Evolutionary conservation across 345 rosid genomes (phyloP).

Genomic region (Citrus maxima): DNA sequence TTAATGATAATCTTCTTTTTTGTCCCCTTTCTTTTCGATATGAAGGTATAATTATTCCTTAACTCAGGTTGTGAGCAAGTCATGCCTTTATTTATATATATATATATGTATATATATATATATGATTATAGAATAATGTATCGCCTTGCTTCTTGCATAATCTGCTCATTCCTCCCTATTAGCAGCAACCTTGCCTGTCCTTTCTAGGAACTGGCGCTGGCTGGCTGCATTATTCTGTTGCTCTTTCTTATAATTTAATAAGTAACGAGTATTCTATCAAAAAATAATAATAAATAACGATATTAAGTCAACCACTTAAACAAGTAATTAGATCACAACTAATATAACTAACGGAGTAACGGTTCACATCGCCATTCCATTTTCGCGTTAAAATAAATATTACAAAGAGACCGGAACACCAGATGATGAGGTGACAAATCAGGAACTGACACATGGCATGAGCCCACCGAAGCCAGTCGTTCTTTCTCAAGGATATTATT

Average conservation of each 20-base stretch:
- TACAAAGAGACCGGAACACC: not conserved
- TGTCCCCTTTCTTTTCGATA: too few relatives aligned
- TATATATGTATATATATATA: too few relatives aligned
- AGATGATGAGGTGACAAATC: not conserved
- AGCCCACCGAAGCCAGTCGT: not conserved
- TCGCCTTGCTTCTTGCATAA: not conserved
- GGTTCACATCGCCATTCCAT: not conserved
- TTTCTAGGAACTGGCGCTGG: not conserved
- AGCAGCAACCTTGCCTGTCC: not conserved
- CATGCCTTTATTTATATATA: not conserved
- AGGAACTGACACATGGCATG: not conserved
- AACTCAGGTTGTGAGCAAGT: not conserved
- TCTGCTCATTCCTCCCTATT: not conserved
- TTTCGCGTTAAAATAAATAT: too few relatives aligned
- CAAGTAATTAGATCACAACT: not conserved
- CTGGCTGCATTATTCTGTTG: not conserved
- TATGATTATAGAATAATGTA: slow-evolving; percentile 7
- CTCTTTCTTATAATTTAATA: too few relatives aligned
- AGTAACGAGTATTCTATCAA: too few relatives aligned
- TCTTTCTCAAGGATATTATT: not conserved
- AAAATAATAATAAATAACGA: not conserved
- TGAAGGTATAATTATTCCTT: too few relatives aligned
- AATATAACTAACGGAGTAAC: not conserved
- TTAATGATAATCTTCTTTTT: too few relatives aligned
- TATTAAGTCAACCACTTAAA: not conserved